phyloP scores from a whole-genome alignment of 2,329 filamentous ascomycete species.

The Fusarium solani-melongenae region DNA sequence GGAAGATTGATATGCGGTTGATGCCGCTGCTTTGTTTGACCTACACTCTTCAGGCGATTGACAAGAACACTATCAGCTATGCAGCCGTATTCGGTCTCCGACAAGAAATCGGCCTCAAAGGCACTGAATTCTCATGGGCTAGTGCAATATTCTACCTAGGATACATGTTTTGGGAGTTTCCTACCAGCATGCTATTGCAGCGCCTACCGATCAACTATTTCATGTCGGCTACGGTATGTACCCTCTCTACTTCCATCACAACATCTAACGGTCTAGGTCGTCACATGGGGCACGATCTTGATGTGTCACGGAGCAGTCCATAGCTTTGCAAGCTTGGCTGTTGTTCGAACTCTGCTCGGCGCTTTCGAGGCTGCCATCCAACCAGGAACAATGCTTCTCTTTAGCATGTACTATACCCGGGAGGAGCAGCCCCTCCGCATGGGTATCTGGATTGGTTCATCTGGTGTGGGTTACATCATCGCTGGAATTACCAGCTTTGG shows the following conservation, averaged over 20 bases:
- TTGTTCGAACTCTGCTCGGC: conserved; percentile 20
- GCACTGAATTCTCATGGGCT: conserved; percentile 53
- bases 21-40: conserved; percentile 40
- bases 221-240: conserved; percentile 26
- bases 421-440: conserved; percentile 28
- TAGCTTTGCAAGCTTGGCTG: conserved; percentile 9
- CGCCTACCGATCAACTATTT: conserved; percentile 21
- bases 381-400: conserved; percentile 29
- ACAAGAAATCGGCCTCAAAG: conserved; percentile 48
- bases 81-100: conserved; percentile 54
- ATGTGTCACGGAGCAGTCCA: conserved; percentile 23
- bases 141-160: conserved; percentile 55
- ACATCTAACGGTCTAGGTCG: background rate
- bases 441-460: conserved; percentile 35
- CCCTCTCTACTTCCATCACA: background rate
- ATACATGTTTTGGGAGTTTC: conserved; percentile 51
- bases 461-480: conserved; percentile 31
- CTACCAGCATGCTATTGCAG: conserved; percentile 43
- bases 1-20: conserved; percentile 36
- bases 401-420: conserved; percentile 36
- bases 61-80: conserved; percentile 45
- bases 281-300: conserved; percentile 17
- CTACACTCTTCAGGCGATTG: conserved; percentile 37
- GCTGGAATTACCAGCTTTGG: conserved; percentile 35
- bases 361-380: conserved; percentile 27